Conservation (phyloP, 1,284 basidiomycete genomes). For the Cystobasidium pallidum region DNA sequence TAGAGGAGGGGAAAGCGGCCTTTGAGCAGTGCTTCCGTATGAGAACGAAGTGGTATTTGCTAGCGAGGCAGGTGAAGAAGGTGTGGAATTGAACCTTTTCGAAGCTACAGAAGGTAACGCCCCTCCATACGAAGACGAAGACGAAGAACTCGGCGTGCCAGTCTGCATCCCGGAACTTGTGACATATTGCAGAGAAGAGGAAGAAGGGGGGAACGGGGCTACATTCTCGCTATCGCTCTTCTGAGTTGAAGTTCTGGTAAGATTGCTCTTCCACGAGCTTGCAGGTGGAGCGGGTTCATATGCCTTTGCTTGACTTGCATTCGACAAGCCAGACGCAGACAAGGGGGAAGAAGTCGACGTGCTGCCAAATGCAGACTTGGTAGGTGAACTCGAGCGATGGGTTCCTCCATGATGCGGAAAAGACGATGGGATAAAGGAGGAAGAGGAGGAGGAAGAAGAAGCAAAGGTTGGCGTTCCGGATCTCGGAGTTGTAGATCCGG, state of each 20-base stretch:
- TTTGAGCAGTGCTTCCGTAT: background rate
- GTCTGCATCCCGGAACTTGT: too few species aligned
- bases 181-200: too few species aligned
- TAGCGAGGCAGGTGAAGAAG: constrained; percentile 21
- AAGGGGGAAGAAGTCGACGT: background rate
- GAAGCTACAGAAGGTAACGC: constrained; percentile 2
- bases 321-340: constrained; percentile 10
- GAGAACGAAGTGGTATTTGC: background rate
- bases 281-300: background rate
- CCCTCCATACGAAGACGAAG: background rate
- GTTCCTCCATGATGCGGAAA: background rate
- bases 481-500: background rate
- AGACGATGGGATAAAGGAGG: constrained; percentile 2
- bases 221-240: constrained; percentile 39
- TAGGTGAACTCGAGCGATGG: constrained; percentile 3
- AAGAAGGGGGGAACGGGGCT: constrained; percentile 7
- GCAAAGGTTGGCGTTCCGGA: constrained; percentile 15
- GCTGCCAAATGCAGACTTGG: background rate
- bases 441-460: background rate
- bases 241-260: constrained; percentile 9
- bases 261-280: constrained; percentile 35
- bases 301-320: constrained; percentile 7
- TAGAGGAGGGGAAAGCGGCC: constrained; percentile 28
- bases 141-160: too few species aligned
- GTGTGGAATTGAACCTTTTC: constrained; percentile 17